These are phyloP conservation scores for Ensete glaucum DNA, from an alignment of 176 grass and related monocot species.

Conservation along the genomic window DNA sequence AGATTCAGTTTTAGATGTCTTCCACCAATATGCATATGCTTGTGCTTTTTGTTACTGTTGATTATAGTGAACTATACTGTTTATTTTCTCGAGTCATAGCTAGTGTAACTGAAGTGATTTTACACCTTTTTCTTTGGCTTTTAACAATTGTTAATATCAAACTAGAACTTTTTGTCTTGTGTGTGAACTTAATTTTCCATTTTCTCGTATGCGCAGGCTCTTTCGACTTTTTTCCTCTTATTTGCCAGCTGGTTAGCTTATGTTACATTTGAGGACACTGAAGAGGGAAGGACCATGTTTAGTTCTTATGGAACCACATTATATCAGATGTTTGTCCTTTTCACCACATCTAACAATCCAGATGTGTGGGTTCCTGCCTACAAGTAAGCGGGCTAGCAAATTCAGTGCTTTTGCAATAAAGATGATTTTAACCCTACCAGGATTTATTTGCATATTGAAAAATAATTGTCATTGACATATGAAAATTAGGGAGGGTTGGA, in stretches of 20 bases:
- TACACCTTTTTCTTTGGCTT: background rate
- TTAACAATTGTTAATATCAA: background rate
- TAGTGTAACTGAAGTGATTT: background rate
- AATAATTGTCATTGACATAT: background rate
- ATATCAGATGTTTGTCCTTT: conserved; percentile 98
- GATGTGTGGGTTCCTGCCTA: conserved; percentile 98
- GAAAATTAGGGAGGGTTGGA: background rate
- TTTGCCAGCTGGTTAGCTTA: conserved; percentile 97
- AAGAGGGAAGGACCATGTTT: conserved; percentile 68
- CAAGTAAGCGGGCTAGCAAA: conserved; percentile 52
- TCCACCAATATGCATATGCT: background rate
- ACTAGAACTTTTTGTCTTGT: background rate
- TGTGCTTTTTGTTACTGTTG: background rate
- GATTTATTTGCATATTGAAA: background rate
- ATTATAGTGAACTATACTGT: background rate
- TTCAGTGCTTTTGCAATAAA: background rate
- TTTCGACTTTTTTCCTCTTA: conserved; percentile 76
- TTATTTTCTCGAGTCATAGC: background rate
- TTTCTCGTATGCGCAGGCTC: conserved; percentile 42
- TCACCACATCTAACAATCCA: conserved; percentile 98
- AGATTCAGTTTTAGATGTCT: conserved; percentile 24
- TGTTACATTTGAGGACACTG: conserved; percentile 90
- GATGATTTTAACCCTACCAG: background rate
- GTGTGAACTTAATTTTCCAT: background rate
- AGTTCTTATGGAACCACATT: conserved; percentile 65